Conservation (phyloP, 495 filamentous ascomycete genomes). For the Xylaria sp. region DNA sequence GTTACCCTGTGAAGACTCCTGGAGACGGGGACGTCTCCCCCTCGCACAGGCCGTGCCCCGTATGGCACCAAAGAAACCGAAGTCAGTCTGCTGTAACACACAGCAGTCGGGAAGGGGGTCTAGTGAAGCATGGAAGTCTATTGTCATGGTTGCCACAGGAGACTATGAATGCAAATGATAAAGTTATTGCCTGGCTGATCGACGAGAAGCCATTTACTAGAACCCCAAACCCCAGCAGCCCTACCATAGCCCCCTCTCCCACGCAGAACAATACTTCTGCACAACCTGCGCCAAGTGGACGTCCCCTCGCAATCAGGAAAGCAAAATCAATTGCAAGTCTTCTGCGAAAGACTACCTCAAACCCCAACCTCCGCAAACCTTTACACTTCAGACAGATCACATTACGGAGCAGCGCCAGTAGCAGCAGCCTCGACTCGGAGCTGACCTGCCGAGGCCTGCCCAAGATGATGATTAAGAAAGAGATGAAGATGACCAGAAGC, state of each 20-base stretch:
- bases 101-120: neutral
- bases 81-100: neutral
- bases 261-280: neutral
- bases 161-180: neutral
- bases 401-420: slow-evolving; percentile 3
- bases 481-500: slow-evolving; percentile 1
- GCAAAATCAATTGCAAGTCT: slow-evolving; percentile 22
- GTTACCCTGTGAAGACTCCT: neutral
- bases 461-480: slow-evolving; percentile 28
- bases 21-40: neutral
- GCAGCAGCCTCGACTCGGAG: slow-evolving; percentile 30
- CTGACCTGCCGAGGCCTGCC: slow-evolving; percentile 37
- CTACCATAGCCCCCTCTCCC: neutral
- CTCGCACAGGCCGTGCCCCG: neutral
- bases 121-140: slow-evolving; percentile 12
- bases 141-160: slow-evolving; percentile 5
- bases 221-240: neutral
- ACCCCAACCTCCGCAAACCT: neutral
- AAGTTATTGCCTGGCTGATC: slow-evolving; percentile 4
- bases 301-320: neutral
- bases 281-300: slow-evolving; percentile 16
- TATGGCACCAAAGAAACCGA: neutral
- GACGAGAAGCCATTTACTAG: neutral
- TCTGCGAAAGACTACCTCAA: slow-evolving; percentile 2
- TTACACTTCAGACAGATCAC: slow-evolving; percentile 3